These are phyloP conservation scores for Leptographium procerum DNA, from an alignment of 2,329 filamentous ascomycete species.

Conservation along the genomic window DNA sequence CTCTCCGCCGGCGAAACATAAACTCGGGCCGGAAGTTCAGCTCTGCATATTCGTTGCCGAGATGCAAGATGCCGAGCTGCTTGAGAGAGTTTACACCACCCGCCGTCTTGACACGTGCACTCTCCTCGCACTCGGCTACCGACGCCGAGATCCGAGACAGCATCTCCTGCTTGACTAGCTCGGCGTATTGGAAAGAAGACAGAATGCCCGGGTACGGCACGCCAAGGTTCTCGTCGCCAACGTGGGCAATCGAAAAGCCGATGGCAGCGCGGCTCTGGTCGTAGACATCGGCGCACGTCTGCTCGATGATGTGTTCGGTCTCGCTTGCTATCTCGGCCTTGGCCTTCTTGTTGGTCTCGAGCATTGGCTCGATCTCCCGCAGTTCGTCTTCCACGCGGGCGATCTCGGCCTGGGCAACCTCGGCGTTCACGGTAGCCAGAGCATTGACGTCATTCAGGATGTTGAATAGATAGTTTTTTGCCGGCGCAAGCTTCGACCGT, in stretches of 20 bases:
- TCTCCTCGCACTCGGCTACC: conserved; percentile 71
- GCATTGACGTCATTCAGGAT: conserved; percentile 78
- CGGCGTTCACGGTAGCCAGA: conserved; percentile 74
- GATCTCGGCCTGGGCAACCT: conserved; percentile 76
- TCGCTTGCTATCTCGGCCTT: conserved; percentile 69
- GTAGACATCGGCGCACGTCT: conserved; percentile 77
- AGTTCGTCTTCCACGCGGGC: conserved; percentile 74
- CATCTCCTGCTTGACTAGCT: conserved; percentile 87
- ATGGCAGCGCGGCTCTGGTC: conserved; percentile 68
- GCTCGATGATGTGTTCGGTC: conserved; percentile 72
- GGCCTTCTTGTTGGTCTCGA: conserved; percentile 74
- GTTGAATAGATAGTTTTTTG: conserved; percentile 90
- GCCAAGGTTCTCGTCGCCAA: conserved; percentile 67
- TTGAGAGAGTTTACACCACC: conserved; percentile 79
- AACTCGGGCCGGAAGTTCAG: conserved; percentile 81
- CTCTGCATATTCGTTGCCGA: conserved; percentile 77
- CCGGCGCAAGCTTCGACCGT: conserved; percentile 87
- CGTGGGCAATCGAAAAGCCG: conserved; percentile 60
- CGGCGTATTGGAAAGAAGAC: conserved; percentile 80
- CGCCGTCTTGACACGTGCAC: conserved; percentile 68
- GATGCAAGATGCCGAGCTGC: conserved; percentile 74
- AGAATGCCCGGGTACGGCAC: conserved; percentile 81
- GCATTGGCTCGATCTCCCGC: conserved; percentile 69
- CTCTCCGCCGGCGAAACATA: conserved; percentile 82
- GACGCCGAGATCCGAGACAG: conserved; percentile 73